phyloP scores from a whole-genome alignment of 2,329 filamentous ascomycete species.

The Xylaria hypoxylon region DNA sequence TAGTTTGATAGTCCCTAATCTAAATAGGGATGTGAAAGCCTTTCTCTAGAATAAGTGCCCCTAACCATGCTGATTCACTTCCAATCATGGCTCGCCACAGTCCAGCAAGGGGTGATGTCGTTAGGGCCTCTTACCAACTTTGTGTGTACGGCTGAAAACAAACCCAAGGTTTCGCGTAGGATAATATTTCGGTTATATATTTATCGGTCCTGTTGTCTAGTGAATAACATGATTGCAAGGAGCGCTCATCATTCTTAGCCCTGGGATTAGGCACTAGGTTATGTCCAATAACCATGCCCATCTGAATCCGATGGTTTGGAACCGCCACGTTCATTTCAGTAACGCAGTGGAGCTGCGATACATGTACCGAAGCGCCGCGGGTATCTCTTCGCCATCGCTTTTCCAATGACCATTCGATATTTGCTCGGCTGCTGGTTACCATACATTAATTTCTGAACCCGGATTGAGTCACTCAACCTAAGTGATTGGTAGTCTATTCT shows the following conservation, averaged over 20 bases:
- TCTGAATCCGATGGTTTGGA: neutral
- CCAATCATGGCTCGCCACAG: neutral
- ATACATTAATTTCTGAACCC: neutral
- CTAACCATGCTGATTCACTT: neutral
- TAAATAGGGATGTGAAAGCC: neutral
- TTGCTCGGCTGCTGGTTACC: neutral
- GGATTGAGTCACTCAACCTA: too few species aligned
- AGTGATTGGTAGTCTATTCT: neutral
- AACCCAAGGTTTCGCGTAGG: neutral
- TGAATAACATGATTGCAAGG: conserved; percentile 2
- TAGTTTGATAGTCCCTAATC: neutral
- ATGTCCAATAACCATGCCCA: neutral
- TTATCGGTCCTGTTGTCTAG: neutral
- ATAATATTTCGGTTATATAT: neutral
- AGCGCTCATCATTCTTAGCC: neutral
- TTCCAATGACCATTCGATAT: neutral
- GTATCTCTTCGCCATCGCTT: neutral
- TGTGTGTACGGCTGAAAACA: neutral
- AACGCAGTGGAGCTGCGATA: neutral
- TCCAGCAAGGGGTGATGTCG: conserved; percentile 1
- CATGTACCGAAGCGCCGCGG: neutral
- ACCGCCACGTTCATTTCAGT: neutral
- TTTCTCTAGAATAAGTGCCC: neutral
- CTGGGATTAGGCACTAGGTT: too few species aligned
- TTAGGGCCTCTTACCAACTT: neutral